Evolutionary conservation across 345 rosid genomes (phyloP).

Genomic region (Trapa incisa): DNA sequence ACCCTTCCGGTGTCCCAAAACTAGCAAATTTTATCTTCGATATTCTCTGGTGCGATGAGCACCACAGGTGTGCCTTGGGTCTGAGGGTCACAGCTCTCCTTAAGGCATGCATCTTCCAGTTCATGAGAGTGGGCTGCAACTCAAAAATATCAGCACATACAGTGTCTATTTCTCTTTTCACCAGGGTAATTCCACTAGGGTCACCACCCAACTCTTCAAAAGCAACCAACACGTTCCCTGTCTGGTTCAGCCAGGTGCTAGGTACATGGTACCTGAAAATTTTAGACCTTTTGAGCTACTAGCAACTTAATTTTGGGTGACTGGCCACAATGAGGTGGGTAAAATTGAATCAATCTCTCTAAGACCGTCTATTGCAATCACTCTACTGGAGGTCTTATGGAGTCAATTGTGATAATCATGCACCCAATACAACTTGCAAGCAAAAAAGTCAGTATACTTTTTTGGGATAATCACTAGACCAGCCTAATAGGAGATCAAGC

Average conservation of each 20-base stretch:
- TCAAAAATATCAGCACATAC: conserved; percentile 3
- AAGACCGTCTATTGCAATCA: too few relatives aligned
- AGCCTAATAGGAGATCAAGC: too few relatives aligned
- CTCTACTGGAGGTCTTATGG: too few relatives aligned
- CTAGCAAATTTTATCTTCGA: conserved; percentile 79
- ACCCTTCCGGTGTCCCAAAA: conserved; percentile 88
- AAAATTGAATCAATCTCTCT: too few relatives aligned
- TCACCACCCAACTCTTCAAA: conserved; percentile 19
- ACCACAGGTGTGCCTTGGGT: conserved; percentile 13
- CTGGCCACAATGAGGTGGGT: too few relatives aligned
- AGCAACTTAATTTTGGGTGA: background rate
- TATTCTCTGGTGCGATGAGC: conserved; percentile 84
- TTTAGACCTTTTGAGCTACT: too few relatives aligned
- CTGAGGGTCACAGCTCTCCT: background rate
- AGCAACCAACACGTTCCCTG: conserved; percentile 13
- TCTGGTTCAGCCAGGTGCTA: conserved; percentile 16
- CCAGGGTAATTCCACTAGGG: conserved; percentile 12
- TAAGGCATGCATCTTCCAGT: background rate
- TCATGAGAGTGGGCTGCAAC: conserved; percentile 6
- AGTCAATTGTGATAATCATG: too few relatives aligned
- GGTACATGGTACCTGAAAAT: conserved; percentile 18
- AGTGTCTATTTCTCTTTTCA: conserved; percentile 6
- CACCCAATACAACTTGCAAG: background rate
- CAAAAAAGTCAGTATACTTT: background rate
- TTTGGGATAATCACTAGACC: too few relatives aligned